These are phyloP conservation scores for Boehmeria nivea DNA, from an alignment of 306 rosid species.

Conservation along the genomic window DNA sequence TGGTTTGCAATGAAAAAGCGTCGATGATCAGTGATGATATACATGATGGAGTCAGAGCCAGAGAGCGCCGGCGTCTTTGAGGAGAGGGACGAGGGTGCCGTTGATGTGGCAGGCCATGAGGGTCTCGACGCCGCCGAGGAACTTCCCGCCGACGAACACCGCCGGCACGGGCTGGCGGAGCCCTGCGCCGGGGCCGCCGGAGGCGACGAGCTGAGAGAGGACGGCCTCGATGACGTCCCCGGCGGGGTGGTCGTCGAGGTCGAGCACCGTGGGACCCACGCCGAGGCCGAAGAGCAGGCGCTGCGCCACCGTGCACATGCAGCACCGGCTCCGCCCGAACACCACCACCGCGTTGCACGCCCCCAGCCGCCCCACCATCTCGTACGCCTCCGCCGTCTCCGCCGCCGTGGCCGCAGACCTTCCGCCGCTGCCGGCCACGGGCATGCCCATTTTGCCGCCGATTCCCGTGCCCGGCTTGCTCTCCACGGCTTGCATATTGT, in stretches of 20 bases:
- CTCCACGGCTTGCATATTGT: slow-evolving; percentile 11
- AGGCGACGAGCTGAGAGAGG: slow-evolving; percentile 32
- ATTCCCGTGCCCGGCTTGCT: slow-evolving; percentile 12
- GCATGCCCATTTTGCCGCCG: background rate
- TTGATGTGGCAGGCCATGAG: slow-evolving; percentile 78
- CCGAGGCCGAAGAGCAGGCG: slow-evolving; percentile 80
- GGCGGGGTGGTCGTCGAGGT: slow-evolving; percentile 52
- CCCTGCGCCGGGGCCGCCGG: background rate
- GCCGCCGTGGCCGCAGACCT: background rate
- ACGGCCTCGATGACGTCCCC: slow-evolving; percentile 43
- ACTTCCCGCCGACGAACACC: slow-evolving; percentile 67
- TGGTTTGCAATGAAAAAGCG: too few relatives aligned
- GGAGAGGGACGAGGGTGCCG: slow-evolving; percentile 69
- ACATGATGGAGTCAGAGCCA: slow-evolving; percentile 70
- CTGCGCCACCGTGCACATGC: slow-evolving; percentile 81
- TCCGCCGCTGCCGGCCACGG: background rate
- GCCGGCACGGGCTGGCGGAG: slow-evolving; percentile 47
- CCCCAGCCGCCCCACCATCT: slow-evolving; percentile 43
- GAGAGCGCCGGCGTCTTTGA: slow-evolving; percentile 76
- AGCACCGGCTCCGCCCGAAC: slow-evolving; percentile 65
- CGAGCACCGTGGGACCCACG: slow-evolving; percentile 66
- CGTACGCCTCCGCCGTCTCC: slow-evolving; percentile 24
- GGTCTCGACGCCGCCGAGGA: slow-evolving; percentile 74
- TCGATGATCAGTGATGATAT: too few relatives aligned
- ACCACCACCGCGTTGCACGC: slow-evolving; percentile 67